These are phyloP conservation scores for Phytophthora lateralis DNA, from an alignment of 352 stramenopile genomes.

Conservation along the genomic window DNA sequence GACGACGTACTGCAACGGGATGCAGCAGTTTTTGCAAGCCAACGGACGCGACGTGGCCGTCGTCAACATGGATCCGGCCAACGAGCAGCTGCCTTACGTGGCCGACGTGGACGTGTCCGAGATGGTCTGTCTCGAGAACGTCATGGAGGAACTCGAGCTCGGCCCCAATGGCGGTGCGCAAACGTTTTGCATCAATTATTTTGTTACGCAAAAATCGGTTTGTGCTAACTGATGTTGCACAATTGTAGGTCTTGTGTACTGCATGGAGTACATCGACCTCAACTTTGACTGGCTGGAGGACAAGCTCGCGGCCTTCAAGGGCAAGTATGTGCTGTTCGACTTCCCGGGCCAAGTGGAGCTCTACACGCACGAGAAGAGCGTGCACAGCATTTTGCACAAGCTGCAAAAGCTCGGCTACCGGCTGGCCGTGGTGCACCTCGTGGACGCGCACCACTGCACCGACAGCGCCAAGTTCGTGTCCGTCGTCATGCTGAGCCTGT, in stretches of 20 bases:
- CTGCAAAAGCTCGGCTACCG: slow-evolving; percentile 91
- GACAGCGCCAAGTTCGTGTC: slow-evolving; percentile 98
- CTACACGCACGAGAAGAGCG: slow-evolving; percentile 98
- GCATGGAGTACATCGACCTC: slow-evolving; percentile 98
- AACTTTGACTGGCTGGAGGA: slow-evolving; percentile 99
- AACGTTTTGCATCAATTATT: too few species aligned
- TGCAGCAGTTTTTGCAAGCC: slow-evolving; percentile 93
- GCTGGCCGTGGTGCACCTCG: slow-evolving; percentile 94
- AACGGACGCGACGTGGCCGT: slow-evolving; percentile 82
- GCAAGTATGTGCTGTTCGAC: slow-evolving; percentile 99
- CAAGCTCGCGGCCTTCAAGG: slow-evolving; percentile 78
- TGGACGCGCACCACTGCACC: slow-evolving; percentile 94
- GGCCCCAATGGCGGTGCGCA: slow-evolving; percentile 93
- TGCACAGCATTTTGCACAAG: slow-evolving; percentile 95
- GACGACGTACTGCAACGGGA: slow-evolving; percentile 98
- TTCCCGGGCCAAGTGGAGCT: slow-evolving; percentile 99
- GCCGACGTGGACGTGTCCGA: slow-evolving; percentile 94
- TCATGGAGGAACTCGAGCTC: slow-evolving; percentile 94
- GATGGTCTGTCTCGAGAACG: slow-evolving; percentile 95
- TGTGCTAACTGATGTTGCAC: background rate
- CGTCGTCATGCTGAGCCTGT: slow-evolving; percentile 95
- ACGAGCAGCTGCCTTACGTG: slow-evolving; percentile 90
- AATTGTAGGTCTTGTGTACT: slow-evolving; percentile 94
- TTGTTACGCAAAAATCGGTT: too few species aligned
- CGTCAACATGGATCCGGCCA: slow-evolving; percentile 99